Evolutionary conservation across 352 stramenopile genomes (phyloP).

Genomic region (Pythium vanterpoolii): DNA sequence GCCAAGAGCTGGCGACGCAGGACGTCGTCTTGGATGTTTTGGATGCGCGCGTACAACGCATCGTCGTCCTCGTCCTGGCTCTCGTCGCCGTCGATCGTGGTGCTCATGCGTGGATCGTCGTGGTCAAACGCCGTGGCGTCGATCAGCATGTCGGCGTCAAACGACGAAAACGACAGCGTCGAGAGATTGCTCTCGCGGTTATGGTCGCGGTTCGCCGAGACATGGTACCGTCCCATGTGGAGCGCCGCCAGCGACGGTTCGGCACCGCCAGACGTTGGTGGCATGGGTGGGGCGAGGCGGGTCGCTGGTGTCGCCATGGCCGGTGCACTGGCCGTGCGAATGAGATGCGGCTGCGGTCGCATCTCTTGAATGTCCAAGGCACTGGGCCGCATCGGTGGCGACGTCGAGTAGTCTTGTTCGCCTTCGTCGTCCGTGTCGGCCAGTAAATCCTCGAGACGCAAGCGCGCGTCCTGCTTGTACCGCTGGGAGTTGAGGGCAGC

Average conservation of each 20-base stretch:
- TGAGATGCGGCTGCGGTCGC: conserved; percentile 7
- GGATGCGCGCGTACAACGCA: conserved; percentile 17
- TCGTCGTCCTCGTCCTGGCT: conserved; percentile 16
- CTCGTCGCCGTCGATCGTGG: conserved; percentile 5
- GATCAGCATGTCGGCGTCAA: conserved; percentile 21
- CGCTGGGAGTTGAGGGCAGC: conserved; percentile 5
- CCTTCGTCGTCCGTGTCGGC: conserved; percentile 22
- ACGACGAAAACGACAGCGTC: conserved; percentile 21
- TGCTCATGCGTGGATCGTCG: conserved; percentile 10
- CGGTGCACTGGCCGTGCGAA: conserved; percentile 16
- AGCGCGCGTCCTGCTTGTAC: conserved; percentile 14
- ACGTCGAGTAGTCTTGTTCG: conserved; percentile 20
- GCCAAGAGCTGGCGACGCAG: conserved; percentile 15
- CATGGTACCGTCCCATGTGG: neutral
- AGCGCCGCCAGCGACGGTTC: neutral
- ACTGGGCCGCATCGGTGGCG: conserved; percentile 14
- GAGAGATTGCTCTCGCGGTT: conserved; percentile 17
- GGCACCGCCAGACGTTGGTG: conserved; percentile 2
- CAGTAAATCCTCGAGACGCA: conserved; percentile 20
- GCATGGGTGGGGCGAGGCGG: no score
- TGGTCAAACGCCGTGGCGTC: conserved; percentile 15
- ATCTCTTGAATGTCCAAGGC: conserved; percentile 18
- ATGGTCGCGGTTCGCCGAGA: conserved; percentile 6
- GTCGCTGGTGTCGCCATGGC: neutral
- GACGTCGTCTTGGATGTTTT: conserved; percentile 23